Evolutionary conservation across 116 monocot genomes (phyloP).

Genomic region (Posidonia oceanica): DNA sequence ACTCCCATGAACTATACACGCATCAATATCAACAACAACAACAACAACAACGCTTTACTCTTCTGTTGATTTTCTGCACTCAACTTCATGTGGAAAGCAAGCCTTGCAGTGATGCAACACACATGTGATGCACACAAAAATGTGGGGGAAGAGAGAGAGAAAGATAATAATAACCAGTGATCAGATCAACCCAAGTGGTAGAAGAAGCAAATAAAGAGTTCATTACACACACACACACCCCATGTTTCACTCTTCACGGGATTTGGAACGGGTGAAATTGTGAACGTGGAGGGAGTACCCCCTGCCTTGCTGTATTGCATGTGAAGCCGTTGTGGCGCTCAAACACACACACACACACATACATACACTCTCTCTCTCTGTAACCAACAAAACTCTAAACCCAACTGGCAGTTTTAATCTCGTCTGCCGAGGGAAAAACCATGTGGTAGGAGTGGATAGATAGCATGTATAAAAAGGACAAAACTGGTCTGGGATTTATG

Average conservation of each 20-base stretch:
- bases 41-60: too few relatives aligned
- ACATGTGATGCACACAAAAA: too few relatives aligned
- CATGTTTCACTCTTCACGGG: constrained; percentile 15
- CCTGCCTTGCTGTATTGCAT: constrained; percentile 76
- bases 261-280: constrained; percentile 9
- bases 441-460: background rate
- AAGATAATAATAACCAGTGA: background rate
- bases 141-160: background rate
- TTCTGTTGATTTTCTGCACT: background rate
- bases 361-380: background rate
- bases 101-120: background rate
- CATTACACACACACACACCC: background rate
- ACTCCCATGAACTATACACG: background rate
- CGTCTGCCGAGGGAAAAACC: background rate
- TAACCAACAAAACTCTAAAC: background rate
- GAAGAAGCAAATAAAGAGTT: background rate
- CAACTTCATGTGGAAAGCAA: background rate
- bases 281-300: constrained; percentile 22
- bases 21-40: too few relatives aligned
- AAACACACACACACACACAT: background rate
- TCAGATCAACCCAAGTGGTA: background rate
- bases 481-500: constrained; percentile 31
- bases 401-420: background rate
- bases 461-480: constrained; percentile 30
- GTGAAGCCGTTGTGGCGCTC: constrained; percentile 35